These are phyloP conservation scores for Naganishia sp. DNA, from an alignment of 1,284 basidiomycete genomes.

Conservation along the genomic window DNA sequence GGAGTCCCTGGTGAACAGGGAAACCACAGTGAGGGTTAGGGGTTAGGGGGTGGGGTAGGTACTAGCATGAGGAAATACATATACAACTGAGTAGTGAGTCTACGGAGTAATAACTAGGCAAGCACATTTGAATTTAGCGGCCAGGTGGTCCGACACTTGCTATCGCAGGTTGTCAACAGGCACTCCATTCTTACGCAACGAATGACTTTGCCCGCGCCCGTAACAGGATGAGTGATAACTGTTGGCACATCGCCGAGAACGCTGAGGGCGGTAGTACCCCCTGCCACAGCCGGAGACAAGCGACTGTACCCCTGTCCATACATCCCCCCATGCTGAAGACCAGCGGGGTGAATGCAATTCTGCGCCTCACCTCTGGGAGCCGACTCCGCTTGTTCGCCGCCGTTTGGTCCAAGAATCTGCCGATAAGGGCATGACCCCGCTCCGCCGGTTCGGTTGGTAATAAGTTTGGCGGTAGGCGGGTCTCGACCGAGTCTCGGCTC, in stretches of 20 bases:
- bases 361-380: neutral
- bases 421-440: neutral
- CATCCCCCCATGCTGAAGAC: constrained; percentile 16
- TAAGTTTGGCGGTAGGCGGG: constrained; percentile 1
- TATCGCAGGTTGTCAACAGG: too few relatives aligned
- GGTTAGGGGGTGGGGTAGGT: too few relatives aligned
- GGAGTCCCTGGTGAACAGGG: neutral
- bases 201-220: constrained; percentile 9
- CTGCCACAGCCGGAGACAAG: constrained; percentile 11
- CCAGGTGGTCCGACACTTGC: too few relatives aligned
- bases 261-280: constrained; percentile 1
- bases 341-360: neutral
- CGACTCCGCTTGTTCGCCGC: neutral
- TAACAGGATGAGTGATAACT: neutral
- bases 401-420: neutral
- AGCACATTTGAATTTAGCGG: too few relatives aligned
- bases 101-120: too few relatives aligned
- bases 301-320: constrained; percentile 1
- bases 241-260: constrained; percentile 1
- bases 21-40: constrained; percentile 1
- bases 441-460: constrained; percentile 10
- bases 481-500: neutral
- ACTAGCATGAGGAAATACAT: too few relatives aligned
- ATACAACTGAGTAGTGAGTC: too few relatives aligned
- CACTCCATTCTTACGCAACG: neutral